A percentile compares a stretch with the other conserved stretches of the same genome.
phyloP scores from a whole-genome alignment of 169 alveolate genomes.

The Perkinsus chesapeaki region DNA sequence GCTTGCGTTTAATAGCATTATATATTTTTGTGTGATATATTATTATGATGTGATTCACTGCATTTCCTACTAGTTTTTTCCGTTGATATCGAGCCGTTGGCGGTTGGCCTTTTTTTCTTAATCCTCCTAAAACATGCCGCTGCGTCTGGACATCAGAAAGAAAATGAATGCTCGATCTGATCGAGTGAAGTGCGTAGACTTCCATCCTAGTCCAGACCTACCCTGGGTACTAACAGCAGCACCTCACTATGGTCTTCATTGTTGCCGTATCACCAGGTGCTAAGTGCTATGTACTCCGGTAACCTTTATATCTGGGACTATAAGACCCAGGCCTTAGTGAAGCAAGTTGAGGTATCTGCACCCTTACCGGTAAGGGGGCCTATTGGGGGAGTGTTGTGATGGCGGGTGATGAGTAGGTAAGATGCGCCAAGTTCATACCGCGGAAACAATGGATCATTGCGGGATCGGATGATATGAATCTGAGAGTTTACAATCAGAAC shows the following conservation, averaged over 20 bases:
- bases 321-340: slow-evolving; percentile 76
- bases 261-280: slow-evolving; percentile 83
- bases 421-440: slow-evolving; percentile 90
- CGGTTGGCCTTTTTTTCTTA: background rate
- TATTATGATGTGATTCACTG: no score
- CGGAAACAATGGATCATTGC: slow-evolving; percentile 87
- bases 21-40: background rate
- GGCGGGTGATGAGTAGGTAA: slow-evolving; percentile 32
- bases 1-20: no score
- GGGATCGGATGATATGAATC: slow-evolving; percentile 86
- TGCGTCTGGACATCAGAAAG: slow-evolving; percentile 85
- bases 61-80: background rate
- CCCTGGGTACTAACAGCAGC: background rate
- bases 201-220: slow-evolving; percentile 66
- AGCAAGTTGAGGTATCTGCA: slow-evolving; percentile 80
- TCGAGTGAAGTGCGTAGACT: slow-evolving; percentile 90
- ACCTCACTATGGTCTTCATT: background rate
- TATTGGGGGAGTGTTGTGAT: background rate
- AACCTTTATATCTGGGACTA: slow-evolving; percentile 70
- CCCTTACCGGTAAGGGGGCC: slow-evolving; percentile 29
- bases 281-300: slow-evolving; percentile 88
- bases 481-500: slow-evolving; percentile 90
- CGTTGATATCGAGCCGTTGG: background rate
- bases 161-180: slow-evolving; percentile 84
- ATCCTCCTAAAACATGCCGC: slow-evolving; percentile 53